Evolutionary conservation across 1,284 basidiomycete species (phyloP), one percentile per base, ranked within the genome.

Genomic region (Microbotryum violaceum): DNA sequence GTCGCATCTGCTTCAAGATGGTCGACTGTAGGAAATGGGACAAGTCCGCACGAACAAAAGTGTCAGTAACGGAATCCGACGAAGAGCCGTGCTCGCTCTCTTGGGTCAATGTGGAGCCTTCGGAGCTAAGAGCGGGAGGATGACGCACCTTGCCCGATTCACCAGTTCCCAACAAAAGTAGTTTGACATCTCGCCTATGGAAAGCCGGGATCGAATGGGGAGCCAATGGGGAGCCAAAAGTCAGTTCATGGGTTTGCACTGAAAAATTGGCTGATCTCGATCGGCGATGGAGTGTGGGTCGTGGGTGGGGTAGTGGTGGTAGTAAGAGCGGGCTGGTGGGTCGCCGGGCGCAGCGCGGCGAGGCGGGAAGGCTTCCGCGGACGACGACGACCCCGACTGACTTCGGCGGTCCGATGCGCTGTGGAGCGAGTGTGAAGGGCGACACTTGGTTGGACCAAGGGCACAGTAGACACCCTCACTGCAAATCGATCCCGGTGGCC

Each of bases 1-100:
- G 42, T 4, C 66, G 54, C 67, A 69, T 69, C 49, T 69, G 67
- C 55, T 69, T 69, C 49, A 69, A 46, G 9, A 69, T 63, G 0
- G 67, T 69, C 31, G 65, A 68, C 64, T 68, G 56, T 25, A 21
- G 3, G 49, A 9, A 47, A 0, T 8, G 7, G 21, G 33, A 18
- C 14, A 45, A 25, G 33, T 27, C 21, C 12, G 14, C 7, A 27
- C 1, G 46, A 18, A 18, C 0, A 4, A 14, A 21, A 4, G 29
- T 1, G 5, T 21, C 29, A 31, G 25, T 29, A 42, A 37, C 12
- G 51, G 18, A 14, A 53, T 42, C 37, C 51, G 37, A 2, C 21
- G 21, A 10, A n/a, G 23, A 33, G 3, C 4, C 18, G 37, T 10
- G 29, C 16, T 12, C 20, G 21, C n/a, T 7, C 14, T 21, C 23